Conservation (phyloP, 176 grass and related monocot genomes). For the Aechmea fasciata region DNA sequence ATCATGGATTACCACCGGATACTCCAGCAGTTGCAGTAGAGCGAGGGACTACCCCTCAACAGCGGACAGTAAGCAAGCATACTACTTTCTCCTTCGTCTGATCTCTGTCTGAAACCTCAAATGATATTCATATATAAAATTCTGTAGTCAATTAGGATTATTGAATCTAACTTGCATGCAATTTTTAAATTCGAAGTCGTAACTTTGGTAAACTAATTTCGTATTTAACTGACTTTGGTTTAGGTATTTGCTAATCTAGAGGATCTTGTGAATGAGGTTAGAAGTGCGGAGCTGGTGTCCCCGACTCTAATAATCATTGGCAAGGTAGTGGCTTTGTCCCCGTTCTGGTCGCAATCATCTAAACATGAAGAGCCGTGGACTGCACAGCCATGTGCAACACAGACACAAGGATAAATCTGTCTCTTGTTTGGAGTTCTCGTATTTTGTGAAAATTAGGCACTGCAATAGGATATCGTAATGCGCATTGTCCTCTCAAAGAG, state of each 20-base stretch:
- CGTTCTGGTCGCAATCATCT: slow-evolving; percentile 47
- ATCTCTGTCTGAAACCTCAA: not conserved
- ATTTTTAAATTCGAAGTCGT: not conserved
- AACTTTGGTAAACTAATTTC: not conserved
- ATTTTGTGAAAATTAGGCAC: not conserved
- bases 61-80: slow-evolving; percentile 43
- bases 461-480: no score
- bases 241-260: slow-evolving; percentile 62
- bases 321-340: slow-evolving; percentile 71
- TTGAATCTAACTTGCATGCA: not conserved
- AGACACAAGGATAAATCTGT: slow-evolving; percentile 28
- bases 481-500: no score
- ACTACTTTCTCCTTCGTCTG: not conserved
- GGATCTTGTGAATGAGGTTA: slow-evolving; percentile 68
- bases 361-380: slow-evolving; percentile 21
- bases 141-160: not conserved
- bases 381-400: slow-evolving; percentile 19
- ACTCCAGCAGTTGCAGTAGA: slow-evolving; percentile 89
- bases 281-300: slow-evolving; percentile 46
- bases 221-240: slow-evolving; percentile 10
- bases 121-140: not conserved
- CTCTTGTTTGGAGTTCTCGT: not conserved
- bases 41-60: slow-evolving; percentile 77
- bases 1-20: slow-evolving; percentile 63
- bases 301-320: slow-evolving; percentile 83